Base-by-base conservation (phyloP, 2,329 filamentous ascomycete genomes). In the Teratosphaeria zuluensis region DNA sequence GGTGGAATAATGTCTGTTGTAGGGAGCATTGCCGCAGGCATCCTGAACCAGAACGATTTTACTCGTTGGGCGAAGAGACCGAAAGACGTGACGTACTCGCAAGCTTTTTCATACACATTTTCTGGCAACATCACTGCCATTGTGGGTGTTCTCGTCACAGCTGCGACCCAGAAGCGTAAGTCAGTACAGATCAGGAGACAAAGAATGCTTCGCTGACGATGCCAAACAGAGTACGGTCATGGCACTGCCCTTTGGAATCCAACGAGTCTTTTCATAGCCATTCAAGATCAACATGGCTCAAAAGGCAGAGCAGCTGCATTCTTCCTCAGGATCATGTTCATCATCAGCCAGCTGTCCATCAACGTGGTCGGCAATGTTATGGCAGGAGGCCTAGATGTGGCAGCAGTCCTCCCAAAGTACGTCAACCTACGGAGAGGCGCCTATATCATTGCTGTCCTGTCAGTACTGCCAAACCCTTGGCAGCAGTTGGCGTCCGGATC, bases 221-320 rank as follows among this genome's bases (percentile, higher is more conserved):
- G 2, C 12, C 12, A 14, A 21, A 8, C 24, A 58, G 53, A 58
- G 19, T 60, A 58, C n/a, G 53, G 56, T 1, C 42, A 58, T 11
- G 59, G 59, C 35, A 55, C 46, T 19, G 52, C 59, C 14, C 46
- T 60, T 3, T 58, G 59, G 56, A 48, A 60, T 35, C 56, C 59
- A 14, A 60, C 52, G 8, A 11, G 53, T 16, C 51, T 60, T 7
- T 58, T 60, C 24, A 58, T 60, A 46, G 59, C 42, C 21, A 60
- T 60, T n/a, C 59, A 60, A 48, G 56, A 60, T 30, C 56, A 56
- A 28, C 58, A 60, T 30, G 56, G 58, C 32, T 59, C 57, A n/a
- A 55, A 51, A 53, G 57, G 54, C n/a, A 54, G 57, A 19, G 57
- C 57, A 30, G 54, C 54, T 19, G 57, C 54, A 19, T 59, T 59